phyloP scores from a whole-genome alignment of 2,329 filamentous ascomycete species.

The Calonectria naviculata region DNA sequence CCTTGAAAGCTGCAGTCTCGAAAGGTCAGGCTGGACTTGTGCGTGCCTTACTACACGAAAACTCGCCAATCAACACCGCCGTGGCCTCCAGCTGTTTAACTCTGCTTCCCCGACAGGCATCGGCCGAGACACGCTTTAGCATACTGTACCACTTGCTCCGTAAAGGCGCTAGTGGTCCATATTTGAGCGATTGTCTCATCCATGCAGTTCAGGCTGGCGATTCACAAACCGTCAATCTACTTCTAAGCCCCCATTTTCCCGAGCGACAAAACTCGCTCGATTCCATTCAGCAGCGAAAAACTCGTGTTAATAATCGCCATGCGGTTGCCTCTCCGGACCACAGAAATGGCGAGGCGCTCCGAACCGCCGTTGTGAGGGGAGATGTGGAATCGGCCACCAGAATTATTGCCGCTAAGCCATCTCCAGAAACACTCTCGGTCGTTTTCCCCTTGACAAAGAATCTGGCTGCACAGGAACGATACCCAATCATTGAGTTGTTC shows the following conservation, averaged over 20 bases:
- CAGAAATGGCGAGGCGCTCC: slow-evolving; percentile 62
- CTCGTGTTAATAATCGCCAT: slow-evolving; percentile 54
- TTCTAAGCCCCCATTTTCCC: slow-evolving; percentile 61
- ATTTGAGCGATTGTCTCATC: slow-evolving; percentile 62
- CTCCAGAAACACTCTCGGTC: slow-evolving; percentile 57
- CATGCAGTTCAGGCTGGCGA: slow-evolving; percentile 62
- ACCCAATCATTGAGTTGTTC: slow-evolving; percentile 62
- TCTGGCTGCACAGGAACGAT: slow-evolving; percentile 55
- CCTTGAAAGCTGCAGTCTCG: slow-evolving; percentile 60
- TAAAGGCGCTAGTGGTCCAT: slow-evolving; percentile 60
- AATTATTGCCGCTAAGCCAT: slow-evolving; percentile 60
- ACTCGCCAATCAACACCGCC: slow-evolving; percentile 53
- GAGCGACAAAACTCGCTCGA: slow-evolving; percentile 37
- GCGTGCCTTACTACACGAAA: slow-evolving; percentile 57
- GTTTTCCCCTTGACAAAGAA: slow-evolving; percentile 61
- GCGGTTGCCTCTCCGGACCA: slow-evolving; percentile 64
- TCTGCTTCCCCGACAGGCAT: slow-evolving; percentile 59
- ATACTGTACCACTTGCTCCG: slow-evolving; percentile 59
- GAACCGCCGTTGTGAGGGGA: slow-evolving; percentile 58
- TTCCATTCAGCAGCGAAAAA: slow-evolving; percentile 31
- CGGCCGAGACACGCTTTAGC: slow-evolving; percentile 56
- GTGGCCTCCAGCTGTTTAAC: slow-evolving; percentile 63
- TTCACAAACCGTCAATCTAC: slow-evolving; percentile 56
- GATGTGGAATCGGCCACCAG: slow-evolving; percentile 56
- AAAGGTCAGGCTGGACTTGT: slow-evolving; percentile 59